Conservation (phyloP, 108 stramenopile genomes). For the Discostella pseudostelligera region DNA sequence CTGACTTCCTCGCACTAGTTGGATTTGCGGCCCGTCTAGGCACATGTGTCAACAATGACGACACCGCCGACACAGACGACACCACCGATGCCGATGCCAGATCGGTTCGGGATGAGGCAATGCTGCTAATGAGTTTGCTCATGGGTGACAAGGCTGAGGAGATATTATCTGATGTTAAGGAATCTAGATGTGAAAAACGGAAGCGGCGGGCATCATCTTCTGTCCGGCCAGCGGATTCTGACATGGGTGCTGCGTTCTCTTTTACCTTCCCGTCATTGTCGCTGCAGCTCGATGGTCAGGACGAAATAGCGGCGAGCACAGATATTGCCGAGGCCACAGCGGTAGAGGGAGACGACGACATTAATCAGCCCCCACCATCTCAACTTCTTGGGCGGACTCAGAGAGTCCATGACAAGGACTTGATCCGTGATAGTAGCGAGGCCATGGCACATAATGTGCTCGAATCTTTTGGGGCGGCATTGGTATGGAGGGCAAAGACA, state of each 20-base stretch:
- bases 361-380: conserved; percentile 40
- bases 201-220: conserved; percentile 8
- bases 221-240: conserved; percentile 8
- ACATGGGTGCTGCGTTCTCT: conserved; percentile 28
- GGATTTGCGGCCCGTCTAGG: conserved; percentile 63
- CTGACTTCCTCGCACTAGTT: conserved; percentile 64
- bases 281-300: conserved; percentile 24
- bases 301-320: neutral
- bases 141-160: conserved; percentile 44
- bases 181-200: conserved; percentile 13
- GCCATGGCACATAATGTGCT: conserved; percentile 76
- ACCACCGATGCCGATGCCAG: conserved; percentile 47
- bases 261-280: conserved; percentile 69
- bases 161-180: conserved; percentile 38
- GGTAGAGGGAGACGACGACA: neutral
- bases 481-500: conserved; percentile 72
- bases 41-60: conserved; percentile 49
- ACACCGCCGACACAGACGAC: conserved; percentile 43
- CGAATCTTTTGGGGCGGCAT: conserved; percentile 73
- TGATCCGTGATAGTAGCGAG: conserved; percentile 61
- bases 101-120: conserved; percentile 67
- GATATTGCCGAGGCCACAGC: neutral
- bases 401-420: conserved; percentile 67
- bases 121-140: conserved; percentile 79
- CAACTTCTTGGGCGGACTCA: conserved; percentile 59